A percentile compares a stretch with the other conserved stretches of the same genome.
Conservation (phyloP, 805 yeast species). For the Zygosaccharomyces bailii region DNA sequence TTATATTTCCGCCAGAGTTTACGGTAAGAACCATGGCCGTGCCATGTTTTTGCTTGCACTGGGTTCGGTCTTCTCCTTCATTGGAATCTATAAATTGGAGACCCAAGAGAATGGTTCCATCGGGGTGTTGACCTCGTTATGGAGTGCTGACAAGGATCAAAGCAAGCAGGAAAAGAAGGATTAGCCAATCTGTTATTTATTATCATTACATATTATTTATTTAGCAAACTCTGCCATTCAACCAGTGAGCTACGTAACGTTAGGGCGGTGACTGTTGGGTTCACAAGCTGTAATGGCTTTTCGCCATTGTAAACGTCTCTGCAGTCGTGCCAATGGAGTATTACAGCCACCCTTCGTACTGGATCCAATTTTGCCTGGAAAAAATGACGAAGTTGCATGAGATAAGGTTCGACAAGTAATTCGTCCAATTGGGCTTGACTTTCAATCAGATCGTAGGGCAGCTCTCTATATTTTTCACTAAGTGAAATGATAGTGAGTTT, state of each 20-base stretch:
- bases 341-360: constrained; percentile 13
- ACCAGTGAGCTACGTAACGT: constrained; percentile 1
- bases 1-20: constrained; percentile 84
- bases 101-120: constrained; percentile 77
- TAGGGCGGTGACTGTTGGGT: background rate
- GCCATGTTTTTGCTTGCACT: constrained; percentile 66
- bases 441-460: constrained; percentile 18
- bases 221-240: constrained; percentile 5
- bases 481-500: constrained; percentile 25
- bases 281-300: constrained; percentile 6
- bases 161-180: constrained; percentile 12
- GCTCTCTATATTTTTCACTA: constrained; percentile 17
- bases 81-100: constrained; percentile 80
- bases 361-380: constrained; percentile 25
- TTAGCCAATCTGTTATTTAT: background rate
- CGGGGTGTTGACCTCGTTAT: constrained; percentile 58
- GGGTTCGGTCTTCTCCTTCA: constrained; percentile 67
- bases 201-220: constrained; percentile 3
- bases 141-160: constrained; percentile 43
- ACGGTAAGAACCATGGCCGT: constrained; percentile 67
- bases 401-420: constrained; percentile 19
- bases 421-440: constrained; percentile 16
- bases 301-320: constrained; percentile 28
- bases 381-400: constrained; percentile 23
- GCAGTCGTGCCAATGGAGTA: constrained; percentile 19